These are phyloP conservation scores for Botryotinia narcissicola DNA, from an alignment of 2,329 filamentous ascomycete species.

Conservation along the genomic window DNA sequence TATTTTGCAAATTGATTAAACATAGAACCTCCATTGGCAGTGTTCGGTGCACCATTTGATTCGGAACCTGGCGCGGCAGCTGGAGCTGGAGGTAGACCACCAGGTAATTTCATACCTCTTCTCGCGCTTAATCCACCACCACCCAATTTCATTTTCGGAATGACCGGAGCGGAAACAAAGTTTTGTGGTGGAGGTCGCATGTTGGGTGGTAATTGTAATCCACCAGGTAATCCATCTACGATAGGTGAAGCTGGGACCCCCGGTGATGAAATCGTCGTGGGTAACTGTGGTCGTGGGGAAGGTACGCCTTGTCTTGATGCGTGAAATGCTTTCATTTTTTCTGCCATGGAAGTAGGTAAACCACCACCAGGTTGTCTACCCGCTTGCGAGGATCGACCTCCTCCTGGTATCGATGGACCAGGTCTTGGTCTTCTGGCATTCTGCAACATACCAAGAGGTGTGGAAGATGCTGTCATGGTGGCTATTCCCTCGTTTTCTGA, in stretches of 20 bases:
- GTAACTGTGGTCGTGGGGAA: slow-evolving; percentile 30
- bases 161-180: slow-evolving; percentile 50
- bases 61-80: slow-evolving; percentile 25
- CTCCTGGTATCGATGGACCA: slow-evolving; percentile 6
- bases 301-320: slow-evolving; percentile 57
- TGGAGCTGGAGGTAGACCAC: slow-evolving; percentile 33
- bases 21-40: slow-evolving; percentile 41
- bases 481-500: slow-evolving; percentile 54
- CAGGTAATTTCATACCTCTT: slow-evolving; percentile 61
- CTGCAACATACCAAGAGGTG: slow-evolving; percentile 73
- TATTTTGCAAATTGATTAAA: slow-evolving; percentile 75
- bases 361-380: slow-evolving; percentile 46
- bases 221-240: slow-evolving; percentile 44
- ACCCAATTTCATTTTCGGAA: slow-evolving; percentile 44
- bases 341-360: slow-evolving; percentile 62
- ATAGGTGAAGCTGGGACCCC: slow-evolving; percentile 25
- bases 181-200: slow-evolving; percentile 48
- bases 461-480: slow-evolving; percentile 78
- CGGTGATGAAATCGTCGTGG: slow-evolving; percentile 39
- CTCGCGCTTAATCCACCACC: slow-evolving; percentile 65
- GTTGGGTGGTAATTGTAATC: slow-evolving; percentile 44
- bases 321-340: slow-evolving; percentile 68
- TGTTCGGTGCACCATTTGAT: slow-evolving; percentile 26
- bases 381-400: slow-evolving; percentile 6
- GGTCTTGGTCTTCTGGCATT: slow-evolving; percentile 52